Evolutionary conservation across 495 filamentous ascomycete species (phyloP).

Genomic region (Aspergillus baeticus): DNA sequence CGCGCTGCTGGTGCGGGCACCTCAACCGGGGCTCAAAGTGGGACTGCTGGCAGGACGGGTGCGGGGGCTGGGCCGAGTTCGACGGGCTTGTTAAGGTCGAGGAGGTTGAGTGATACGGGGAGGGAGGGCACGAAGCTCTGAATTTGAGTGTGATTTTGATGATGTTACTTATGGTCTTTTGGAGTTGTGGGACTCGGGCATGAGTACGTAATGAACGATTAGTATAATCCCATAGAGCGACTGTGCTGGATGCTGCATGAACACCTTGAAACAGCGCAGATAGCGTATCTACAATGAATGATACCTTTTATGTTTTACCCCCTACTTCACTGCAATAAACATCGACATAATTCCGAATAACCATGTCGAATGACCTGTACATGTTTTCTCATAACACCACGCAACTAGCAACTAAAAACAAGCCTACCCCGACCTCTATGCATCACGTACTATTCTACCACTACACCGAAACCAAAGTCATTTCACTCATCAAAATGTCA

Average conservation of each 20-base stretch:
- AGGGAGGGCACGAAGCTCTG: constrained; percentile 47
- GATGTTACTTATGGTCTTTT: background rate
- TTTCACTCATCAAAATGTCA: background rate
- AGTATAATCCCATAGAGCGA: constrained; percentile 7
- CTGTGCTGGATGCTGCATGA: no score
- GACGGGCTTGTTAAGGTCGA: constrained; percentile 29
- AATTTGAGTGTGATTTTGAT: no score
- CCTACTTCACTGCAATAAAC: no score
- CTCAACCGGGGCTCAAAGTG: background rate
- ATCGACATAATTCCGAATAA: no score
- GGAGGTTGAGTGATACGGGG: constrained; percentile 44
- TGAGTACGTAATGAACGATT: background rate
- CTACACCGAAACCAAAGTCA: background rate
- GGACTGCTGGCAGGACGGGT: constrained; percentile 13
- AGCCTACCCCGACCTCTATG: background rate
- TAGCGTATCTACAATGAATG: no score
- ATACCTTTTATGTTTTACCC: no score
- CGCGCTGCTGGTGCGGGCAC: constrained; percentile 17
- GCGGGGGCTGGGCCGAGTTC: constrained; percentile 2
- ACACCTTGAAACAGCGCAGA: no score
- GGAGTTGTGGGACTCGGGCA: background rate
- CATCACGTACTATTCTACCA: background rate
- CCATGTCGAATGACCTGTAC: no score
- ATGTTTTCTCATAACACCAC: no score
- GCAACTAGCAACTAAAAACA: no score